A percentile compares a stretch with the other conserved stretches of the same genome.
Evolutionary conservation across 1,284 basidiomycete genomes (phyloP).

Genomic region (Cutaneotrichosporon sp.): DNA sequence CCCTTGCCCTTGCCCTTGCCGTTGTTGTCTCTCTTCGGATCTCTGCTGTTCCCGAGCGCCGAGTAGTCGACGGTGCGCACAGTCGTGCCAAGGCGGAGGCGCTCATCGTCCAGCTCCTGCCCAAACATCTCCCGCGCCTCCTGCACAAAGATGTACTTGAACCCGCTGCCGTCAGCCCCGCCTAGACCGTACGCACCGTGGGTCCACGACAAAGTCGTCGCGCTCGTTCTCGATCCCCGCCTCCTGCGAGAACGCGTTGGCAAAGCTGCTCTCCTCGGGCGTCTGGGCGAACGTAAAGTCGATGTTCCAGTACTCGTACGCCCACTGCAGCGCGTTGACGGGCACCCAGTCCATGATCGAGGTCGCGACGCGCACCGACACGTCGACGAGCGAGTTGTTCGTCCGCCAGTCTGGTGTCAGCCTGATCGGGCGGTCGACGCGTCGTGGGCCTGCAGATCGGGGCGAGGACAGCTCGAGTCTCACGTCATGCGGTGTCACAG

Average conservation of each 20-base stretch:
- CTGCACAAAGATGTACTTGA: constrained; percentile 65
- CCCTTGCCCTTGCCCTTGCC: neutral
- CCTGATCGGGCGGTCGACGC: neutral
- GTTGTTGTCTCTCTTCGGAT: too few relatives aligned
- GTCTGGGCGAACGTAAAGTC: constrained; percentile 29
- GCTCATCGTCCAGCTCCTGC: constrained; percentile 58
- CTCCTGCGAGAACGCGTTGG: constrained; percentile 30
- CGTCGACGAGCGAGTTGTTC: constrained; percentile 28
- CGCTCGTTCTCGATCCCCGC: constrained; percentile 22
- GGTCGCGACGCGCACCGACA: constrained; percentile 27
- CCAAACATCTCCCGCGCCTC: constrained; percentile 64
- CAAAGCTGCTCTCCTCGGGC: constrained; percentile 26
- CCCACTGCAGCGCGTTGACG: constrained; percentile 20
- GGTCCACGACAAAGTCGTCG: constrained; percentile 30
- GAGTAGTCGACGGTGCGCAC: constrained; percentile 61
- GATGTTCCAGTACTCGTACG: constrained; percentile 34
- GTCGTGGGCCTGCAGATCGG: too few relatives aligned
- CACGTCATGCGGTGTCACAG: too few relatives aligned
- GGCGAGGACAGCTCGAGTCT: too few relatives aligned
- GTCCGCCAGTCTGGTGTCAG: constrained; percentile 20
- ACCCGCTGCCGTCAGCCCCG: constrained; percentile 45
- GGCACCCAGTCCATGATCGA: constrained; percentile 34
- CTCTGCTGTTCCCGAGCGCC: neutral
- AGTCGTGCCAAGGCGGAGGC: constrained; percentile 60
- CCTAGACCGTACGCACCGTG: constrained; percentile 16